Evolutionary conservation across 768 basidiomycete genomes (phyloP), one percentile per base, ranked within the genome.

Genomic region (Russula sp.): DNA sequence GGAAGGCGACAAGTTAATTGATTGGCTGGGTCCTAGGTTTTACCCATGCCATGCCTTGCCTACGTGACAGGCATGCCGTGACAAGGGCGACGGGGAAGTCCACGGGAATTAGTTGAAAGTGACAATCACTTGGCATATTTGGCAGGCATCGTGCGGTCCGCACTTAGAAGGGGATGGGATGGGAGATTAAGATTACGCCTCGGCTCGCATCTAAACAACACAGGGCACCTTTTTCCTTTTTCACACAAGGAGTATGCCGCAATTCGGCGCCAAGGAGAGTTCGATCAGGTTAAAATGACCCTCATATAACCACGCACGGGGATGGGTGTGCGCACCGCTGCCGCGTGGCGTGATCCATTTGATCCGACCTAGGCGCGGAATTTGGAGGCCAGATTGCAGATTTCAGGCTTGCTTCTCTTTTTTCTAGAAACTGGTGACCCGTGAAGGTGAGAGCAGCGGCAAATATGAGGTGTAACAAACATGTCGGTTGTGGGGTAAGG

Each of bases 61-160:
- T 58, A 55, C 52, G 59, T 60, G 59, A 50, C 34, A 9, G 51
- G 39, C 48, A 57, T 52, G 61, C n/a, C 27, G 62, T 63, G 56
- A 57, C 50, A 47, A 42, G 34, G 39, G 32, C 10, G 4, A 44
- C 55, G 16, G 55, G 11, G 14, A 31, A 31, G 11, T 42, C 2
- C 34, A 58, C 57, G 37, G 55, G 55, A 47, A 44, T 44, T 52
- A 20, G 50, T 31, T 59, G 35, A 27, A 49, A 55, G 40, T 49
- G 44, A 45, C 32, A 56, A 57, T 47, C 32, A 45, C 4, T 22
- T 39, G 9, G 32, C 48, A 40, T 27, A 31, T 20, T 59, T 50
- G 57, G 49, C 27, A 59, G n/a, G n/a, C 20, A 47, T 7, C 20
- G n/a, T 47, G 45, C 45, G 45, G 45, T 8, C 27, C 27, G 27